Conservation (phyloP, 2,329 filamentous ascomycete genomes). For the Mycogone perniciosa region DNA sequence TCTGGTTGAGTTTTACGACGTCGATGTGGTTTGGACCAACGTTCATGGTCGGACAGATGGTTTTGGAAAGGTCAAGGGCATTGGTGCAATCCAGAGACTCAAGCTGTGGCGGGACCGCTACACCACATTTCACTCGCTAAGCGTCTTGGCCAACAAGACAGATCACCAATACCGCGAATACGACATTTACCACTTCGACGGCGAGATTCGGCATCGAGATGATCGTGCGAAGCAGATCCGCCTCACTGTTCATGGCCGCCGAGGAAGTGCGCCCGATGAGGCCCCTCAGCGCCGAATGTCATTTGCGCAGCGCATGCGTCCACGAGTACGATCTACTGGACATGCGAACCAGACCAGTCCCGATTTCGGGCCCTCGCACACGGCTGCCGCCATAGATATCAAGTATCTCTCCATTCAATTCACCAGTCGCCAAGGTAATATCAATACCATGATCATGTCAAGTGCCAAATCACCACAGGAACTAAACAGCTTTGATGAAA, state of each 20-base stretch:
- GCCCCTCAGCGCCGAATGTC: constrained; percentile 35
- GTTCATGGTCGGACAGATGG: constrained; percentile 42
- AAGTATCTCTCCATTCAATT: constrained; percentile 46
- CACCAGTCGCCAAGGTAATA: constrained; percentile 39
- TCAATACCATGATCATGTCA: background rate
- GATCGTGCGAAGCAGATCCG: constrained; percentile 40
- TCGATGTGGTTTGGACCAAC: constrained; percentile 48
- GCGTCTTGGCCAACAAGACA: constrained; percentile 41
- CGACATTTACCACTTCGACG: constrained; percentile 41
- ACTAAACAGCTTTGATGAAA: background rate
- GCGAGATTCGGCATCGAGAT: constrained; percentile 39
- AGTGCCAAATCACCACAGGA: background rate
- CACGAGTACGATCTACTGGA: constrained; percentile 29
- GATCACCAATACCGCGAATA: constrained; percentile 44
- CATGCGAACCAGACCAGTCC: constrained; percentile 15
- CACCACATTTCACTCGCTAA: constrained; percentile 41
- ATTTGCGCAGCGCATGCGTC: constrained; percentile 37
- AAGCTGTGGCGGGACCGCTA: constrained; percentile 47
- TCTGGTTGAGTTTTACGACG: constrained; percentile 45
- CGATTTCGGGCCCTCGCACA: constrained; percentile 19
- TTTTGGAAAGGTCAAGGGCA: constrained; percentile 44
- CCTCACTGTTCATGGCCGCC: constrained; percentile 35
- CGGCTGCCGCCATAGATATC: constrained; percentile 32
- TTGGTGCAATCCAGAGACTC: constrained; percentile 46
- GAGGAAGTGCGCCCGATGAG: constrained; percentile 35